Conservation (phyloP, 352 stramenopile genomes). For the Thraustochytrium striatum region DNA sequence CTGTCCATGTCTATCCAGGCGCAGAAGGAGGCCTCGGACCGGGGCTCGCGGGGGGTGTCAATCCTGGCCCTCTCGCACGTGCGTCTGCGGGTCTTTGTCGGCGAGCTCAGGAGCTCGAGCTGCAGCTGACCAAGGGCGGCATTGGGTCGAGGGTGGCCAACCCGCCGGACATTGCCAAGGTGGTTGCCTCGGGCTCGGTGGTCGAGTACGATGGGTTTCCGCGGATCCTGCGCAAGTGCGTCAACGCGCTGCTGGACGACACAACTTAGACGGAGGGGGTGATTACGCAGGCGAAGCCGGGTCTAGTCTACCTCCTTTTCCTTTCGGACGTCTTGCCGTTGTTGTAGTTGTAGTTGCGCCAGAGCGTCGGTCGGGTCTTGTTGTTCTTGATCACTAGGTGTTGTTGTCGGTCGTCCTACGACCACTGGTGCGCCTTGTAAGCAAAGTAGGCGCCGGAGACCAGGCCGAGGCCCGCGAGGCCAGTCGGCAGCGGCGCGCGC, state of each 20-base stretch:
- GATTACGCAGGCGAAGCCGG: too few species aligned
- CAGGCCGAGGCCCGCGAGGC: conserved; percentile 67
- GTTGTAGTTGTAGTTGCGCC: too few species aligned
- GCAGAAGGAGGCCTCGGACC: conserved; percentile 15
- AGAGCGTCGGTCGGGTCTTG: too few species aligned
- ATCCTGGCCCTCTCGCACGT: conserved; percentile 32
- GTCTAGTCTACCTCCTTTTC: too few species aligned
- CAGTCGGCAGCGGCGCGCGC: conserved; percentile 68
- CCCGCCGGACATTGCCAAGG: not conserved
- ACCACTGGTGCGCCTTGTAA: conserved; percentile 71
- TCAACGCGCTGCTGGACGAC: not conserved
- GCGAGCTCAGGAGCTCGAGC: not conserved
- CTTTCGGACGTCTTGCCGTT: too few species aligned
- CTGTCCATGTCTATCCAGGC: conserved; percentile 13
- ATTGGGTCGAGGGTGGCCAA: not conserved
- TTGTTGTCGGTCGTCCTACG: too few species aligned
- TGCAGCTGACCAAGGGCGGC: not conserved
- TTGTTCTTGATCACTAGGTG: too few species aligned
- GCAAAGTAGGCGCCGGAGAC: conserved; percentile 73
- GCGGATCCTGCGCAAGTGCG: not conserved
- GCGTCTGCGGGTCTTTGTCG: conserved; percentile 34
- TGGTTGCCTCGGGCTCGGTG: not conserved
- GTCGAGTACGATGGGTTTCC: not conserved
- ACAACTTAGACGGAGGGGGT: too few species aligned
- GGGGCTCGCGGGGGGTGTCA: not conserved